A percentile compares a stretch with the other conserved stretches of the same genome.
These are phyloP conservation scores for Vanrija humicola DNA, from an alignment of 1,284 basidiomycete species.

Conservation along the genomic window DNA sequence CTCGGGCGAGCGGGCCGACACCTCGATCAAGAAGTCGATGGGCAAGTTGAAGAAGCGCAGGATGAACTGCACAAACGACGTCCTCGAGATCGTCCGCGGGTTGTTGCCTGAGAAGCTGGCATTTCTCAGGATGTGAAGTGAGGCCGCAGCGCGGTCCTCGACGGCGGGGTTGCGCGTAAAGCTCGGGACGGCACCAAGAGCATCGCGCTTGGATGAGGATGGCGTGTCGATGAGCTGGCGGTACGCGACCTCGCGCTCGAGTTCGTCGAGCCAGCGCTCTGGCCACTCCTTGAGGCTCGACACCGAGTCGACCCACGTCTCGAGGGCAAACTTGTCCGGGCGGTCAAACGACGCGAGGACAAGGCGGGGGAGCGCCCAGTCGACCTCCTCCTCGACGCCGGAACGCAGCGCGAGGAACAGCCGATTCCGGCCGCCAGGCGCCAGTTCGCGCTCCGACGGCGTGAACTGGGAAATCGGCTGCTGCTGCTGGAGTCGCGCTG, in stretches of 20 bases:
- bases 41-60: slow-evolving; percentile 37
- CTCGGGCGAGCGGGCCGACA: slow-evolving; percentile 32
- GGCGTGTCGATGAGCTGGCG: neutral
- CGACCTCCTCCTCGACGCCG: slow-evolving; percentile 36
- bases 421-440: slow-evolving; percentile 27
- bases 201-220: slow-evolving; percentile 1
- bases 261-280: slow-evolving; percentile 28
- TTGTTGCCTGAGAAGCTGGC: slow-evolving; percentile 29
- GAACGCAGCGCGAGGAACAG: slow-evolving; percentile 38
- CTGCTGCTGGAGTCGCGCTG: slow-evolving; percentile 1
- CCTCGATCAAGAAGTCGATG: slow-evolving; percentile 28
- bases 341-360: slow-evolving; percentile 37
- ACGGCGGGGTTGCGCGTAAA: slow-evolving; percentile 27
- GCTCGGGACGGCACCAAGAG: slow-evolving; percentile 27
- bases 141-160: slow-evolving; percentile 32
- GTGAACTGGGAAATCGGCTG: slow-evolving; percentile 22
- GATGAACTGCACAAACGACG: slow-evolving; percentile 24
- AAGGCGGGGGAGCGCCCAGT: slow-evolving; percentile 42
- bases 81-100: slow-evolving; percentile 25
- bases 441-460: slow-evolving; percentile 25
- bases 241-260: slow-evolving; percentile 33
- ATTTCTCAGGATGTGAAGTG: slow-evolving; percentile 39
- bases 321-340: slow-evolving; percentile 30
- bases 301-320: slow-evolving; percentile 32
- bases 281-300: slow-evolving; percentile 33